Base-by-base conservation (phyloP, 2,329 filamentous ascomycete species). In the Saccharata proteae region DNA sequence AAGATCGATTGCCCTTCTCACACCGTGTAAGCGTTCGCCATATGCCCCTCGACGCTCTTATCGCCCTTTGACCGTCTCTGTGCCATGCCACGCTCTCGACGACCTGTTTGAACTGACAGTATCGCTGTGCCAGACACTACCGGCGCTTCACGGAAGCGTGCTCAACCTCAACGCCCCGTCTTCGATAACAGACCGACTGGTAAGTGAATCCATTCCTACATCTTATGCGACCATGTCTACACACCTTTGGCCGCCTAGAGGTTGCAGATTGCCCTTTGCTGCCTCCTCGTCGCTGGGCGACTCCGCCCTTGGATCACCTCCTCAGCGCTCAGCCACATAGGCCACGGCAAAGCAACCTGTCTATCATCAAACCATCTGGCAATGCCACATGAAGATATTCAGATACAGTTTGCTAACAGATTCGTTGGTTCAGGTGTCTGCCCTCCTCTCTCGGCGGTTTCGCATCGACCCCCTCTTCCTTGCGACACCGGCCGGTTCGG, bases 401-500 rank as follows among this genome's bases (percentile, higher is more conserved):
- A 15, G 16, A 13, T n/a, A 18, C 14, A 29, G 23, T 29, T 29
- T 33, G 30, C 34, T 35, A 27, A 35, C 33, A 14, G 14, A 22
- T 30, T 26, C 21, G 17, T 23, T 28, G 23, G 28, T 23, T 16
- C 24, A 35, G 33, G 38, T 32, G 32, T 40, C 36, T 44, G 44
- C 44, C 45, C 45, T 40, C 38, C 37, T 42, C 48, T 43, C 45
- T 45, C 46, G 45, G 45, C 42, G 40, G 44, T 43, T 45, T 28
- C 34, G 29, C 43, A 39, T 41, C 47, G 36, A 43, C 38, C 46
- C 49, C 33, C 33, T 35, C 33, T 35, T 31, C 28, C 43, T 55
- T 55, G 51, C 52, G 51, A 57, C 52, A 52, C 51, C 49, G 51
- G 50, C 51, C 44, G 48, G 44, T 46, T 51, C 49, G 47, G 50